A percentile compares a stretch with the other conserved stretches of the same genome.
Evolutionary conservation across 225 moss, liverwort and hornwort species (phyloP).

Genomic region (Marchantia paleacea): DNA sequence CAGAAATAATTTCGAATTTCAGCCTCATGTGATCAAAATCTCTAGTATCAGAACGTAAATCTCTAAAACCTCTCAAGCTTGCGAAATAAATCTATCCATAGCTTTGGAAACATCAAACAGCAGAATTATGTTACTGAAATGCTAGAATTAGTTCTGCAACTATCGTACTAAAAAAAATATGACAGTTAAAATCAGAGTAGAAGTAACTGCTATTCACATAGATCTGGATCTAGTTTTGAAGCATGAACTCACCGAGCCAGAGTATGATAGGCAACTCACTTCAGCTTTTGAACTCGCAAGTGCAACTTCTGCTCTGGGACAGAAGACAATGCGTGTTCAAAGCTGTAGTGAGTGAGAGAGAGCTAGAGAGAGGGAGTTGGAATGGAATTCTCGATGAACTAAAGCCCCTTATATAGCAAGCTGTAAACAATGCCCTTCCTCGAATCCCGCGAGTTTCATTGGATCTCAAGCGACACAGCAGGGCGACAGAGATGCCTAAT

Average conservation of each 20-base stretch:
- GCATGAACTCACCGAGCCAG: neutral
- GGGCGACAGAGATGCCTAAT: neutral
- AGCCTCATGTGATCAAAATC: too few species aligned
- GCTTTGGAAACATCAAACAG: too few species aligned
- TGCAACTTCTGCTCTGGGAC: neutral
- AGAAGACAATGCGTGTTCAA: constrained; percentile 1
- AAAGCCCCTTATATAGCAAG: neutral
- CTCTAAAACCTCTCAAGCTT: too few species aligned
- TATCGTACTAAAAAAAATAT: too few species aligned
- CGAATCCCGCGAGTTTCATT: neutral
- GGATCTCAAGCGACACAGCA: neutral
- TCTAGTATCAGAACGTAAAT: too few species aligned
- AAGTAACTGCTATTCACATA: too few species aligned
- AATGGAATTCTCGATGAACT: neutral
- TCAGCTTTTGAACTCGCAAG: neutral
- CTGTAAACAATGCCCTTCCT: neutral
- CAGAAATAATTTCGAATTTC: too few species aligned
- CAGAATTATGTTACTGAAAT: too few species aligned
- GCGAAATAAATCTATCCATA: too few species aligned
- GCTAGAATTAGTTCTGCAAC: too few species aligned
- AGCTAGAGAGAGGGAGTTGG: neutral
- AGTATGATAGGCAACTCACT: neutral
- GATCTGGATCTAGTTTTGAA: too few species aligned
- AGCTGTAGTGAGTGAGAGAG: neutral
- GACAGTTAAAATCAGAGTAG: too few species aligned